phyloP scores from a whole-genome alignment of 768 basidiomycete species.

The Paxillus involutus region DNA sequence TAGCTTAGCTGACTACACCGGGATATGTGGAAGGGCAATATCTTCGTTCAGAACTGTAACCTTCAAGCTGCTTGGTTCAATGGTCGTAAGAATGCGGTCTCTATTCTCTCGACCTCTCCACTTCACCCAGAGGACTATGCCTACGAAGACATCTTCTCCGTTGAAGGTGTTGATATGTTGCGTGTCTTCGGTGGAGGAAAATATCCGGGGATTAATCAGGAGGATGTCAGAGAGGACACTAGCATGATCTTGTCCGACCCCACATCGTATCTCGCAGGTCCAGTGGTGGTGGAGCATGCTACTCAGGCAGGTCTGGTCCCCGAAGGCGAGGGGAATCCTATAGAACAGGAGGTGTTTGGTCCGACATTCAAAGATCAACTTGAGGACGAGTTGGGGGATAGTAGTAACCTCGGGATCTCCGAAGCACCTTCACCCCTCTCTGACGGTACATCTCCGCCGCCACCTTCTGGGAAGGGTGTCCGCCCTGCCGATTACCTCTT shows the following conservation, averaged over 20 bases:
- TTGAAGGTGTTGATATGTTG: not conserved
- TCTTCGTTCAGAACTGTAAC: too few species aligned
- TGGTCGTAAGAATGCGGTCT: too few species aligned
- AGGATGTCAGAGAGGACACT: not conserved
- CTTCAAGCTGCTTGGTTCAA: too few species aligned
- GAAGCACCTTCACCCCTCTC: too few species aligned
- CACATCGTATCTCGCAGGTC: not conserved
- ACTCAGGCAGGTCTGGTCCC: too few species aligned
- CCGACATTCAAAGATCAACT: not conserved
- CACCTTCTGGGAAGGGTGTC: not conserved
- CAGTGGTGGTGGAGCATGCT: too few species aligned
- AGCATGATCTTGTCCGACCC: not conserved
- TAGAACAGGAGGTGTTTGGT: too few species aligned
- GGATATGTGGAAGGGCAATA: not conserved
- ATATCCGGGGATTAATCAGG: not conserved
- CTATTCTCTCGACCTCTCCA: not conserved
- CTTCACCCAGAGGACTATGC: not conserved
- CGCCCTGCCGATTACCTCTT: not conserved
- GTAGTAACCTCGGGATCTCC: too few species aligned
- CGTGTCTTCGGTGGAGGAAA: not conserved
- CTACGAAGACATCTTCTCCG: not conserved
- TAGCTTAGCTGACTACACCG: not conserved
- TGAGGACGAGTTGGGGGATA: not conserved
- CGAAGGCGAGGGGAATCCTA: too few species aligned
- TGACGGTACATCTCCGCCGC: not conserved